These are phyloP conservation scores for Mycena kentingensis DNA, from an alignment of 768 basidiomycete genomes.

Conservation along the genomic window DNA sequence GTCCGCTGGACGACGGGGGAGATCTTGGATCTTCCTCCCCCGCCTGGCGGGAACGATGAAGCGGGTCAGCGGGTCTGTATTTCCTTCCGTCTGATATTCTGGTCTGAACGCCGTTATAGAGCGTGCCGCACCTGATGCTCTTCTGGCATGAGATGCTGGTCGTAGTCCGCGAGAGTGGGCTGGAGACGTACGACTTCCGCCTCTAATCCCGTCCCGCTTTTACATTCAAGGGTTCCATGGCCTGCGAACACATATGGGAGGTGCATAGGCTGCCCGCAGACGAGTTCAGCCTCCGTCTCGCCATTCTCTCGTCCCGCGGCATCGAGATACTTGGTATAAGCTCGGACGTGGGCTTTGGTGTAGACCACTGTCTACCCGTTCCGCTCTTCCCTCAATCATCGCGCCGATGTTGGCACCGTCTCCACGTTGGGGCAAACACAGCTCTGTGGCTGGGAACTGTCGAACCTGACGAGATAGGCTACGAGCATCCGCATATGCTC, in stretches of 20 bases:
- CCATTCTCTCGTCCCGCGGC: too few species aligned
- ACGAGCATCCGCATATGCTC: not conserved
- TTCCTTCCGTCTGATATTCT: not conserved
- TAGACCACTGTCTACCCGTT: too few species aligned
- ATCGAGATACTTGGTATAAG: too few species aligned
- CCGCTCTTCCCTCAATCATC: not conserved
- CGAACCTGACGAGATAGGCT: not conserved
- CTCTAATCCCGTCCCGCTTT: not conserved
- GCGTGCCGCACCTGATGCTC: not conserved
- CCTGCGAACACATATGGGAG: not conserved
- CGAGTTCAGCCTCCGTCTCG: too few species aligned
- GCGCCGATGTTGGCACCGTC: not conserved
- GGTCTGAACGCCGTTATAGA: not conserved
- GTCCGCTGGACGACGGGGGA: not conserved
- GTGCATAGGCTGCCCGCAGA: not conserved
- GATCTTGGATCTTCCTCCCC: not conserved
- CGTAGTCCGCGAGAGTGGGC: not conserved
- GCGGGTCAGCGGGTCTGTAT: not conserved
- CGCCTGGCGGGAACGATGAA: not conserved
- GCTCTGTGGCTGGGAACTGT: not conserved
- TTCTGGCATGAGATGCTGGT: not conserved
- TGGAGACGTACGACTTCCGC: not conserved
- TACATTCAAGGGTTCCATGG: not conserved
- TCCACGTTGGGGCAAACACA: not conserved
- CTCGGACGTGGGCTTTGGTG: too few species aligned